These are phyloP conservation scores for Metarhizium guizhouense DNA, from an alignment of 2,329 filamentous ascomycete species.

Conservation along the genomic window DNA sequence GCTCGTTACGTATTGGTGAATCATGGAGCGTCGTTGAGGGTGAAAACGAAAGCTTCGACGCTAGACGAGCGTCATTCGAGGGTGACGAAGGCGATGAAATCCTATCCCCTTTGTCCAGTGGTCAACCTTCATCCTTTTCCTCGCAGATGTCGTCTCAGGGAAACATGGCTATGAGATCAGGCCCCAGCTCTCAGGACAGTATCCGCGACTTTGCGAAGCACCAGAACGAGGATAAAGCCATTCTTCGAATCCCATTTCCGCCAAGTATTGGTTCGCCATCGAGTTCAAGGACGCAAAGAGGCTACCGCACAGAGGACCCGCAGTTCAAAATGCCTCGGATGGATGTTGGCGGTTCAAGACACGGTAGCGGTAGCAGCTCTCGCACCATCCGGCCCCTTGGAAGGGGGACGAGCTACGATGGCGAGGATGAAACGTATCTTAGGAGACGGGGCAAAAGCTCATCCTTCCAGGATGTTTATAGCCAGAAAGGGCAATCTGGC, in stretches of 20 bases:
- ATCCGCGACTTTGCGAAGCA: conserved; percentile 43
- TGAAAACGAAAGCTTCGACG: conserved; percentile 53
- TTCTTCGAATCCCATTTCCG: conserved; percentile 45
- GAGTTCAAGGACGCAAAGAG: conserved; percentile 11
- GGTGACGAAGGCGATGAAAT: conserved; percentile 28
- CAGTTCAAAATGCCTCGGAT: conserved; percentile 46
- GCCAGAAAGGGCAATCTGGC: conserved; percentile 10
- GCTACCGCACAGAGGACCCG: conserved; percentile 35
- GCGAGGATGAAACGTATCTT: conserved; percentile 17
- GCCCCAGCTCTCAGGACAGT: conserved; percentile 44
- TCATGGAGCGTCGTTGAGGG: conserved; percentile 55
- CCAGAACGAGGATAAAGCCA: conserved; percentile 47
- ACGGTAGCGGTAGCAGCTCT: conserved; percentile 20
- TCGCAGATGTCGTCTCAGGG: conserved; percentile 35
- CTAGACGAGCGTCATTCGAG: conserved; percentile 36
- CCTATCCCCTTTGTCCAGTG: conserved; percentile 28
- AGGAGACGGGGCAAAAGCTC: conserved; percentile 17
- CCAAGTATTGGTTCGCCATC: conserved; percentile 40
- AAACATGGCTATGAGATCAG: conserved; percentile 21
- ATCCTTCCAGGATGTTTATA: conserved; percentile 7
- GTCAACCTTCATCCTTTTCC: conserved; percentile 27
- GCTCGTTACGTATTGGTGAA: conserved; percentile 35
- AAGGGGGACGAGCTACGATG: conserved; percentile 11
- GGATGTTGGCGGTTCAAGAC: conserved; percentile 28
- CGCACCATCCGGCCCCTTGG: conserved; percentile 21